Evolutionary conservation across 768 basidiomycete species (phyloP).

Genomic region (Hygrophorus russula): DNA sequence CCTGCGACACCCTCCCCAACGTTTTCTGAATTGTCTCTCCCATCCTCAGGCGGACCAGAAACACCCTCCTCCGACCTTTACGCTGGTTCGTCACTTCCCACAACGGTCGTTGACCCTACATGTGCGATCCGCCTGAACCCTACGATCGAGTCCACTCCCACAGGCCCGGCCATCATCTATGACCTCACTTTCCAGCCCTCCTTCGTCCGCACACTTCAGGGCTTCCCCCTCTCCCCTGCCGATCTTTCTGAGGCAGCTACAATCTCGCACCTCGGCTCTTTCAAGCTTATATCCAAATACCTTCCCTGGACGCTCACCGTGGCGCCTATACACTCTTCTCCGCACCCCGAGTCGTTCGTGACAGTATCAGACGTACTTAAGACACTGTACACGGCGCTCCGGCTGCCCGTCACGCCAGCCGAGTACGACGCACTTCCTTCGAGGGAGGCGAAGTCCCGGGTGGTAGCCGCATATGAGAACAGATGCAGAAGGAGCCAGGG

Average conservation of each 20-base stretch:
- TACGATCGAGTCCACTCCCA: conserved; percentile 27
- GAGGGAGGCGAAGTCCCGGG: conserved; percentile 18
- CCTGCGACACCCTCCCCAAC: conserved; percentile 27
- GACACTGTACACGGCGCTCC: conserved; percentile 32
- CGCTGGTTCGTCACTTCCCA: conserved; percentile 20
- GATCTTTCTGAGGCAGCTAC: conserved; percentile 21
- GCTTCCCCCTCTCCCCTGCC: conserved; percentile 32
- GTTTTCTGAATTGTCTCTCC: conserved; percentile 23
- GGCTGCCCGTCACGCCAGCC: conserved; percentile 22
- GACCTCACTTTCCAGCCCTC: conserved; percentile 27
- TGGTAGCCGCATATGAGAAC: conserved; percentile 29
- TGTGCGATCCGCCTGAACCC: conserved; percentile 23
- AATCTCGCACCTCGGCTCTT: conserved; percentile 18
- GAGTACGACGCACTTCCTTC: conserved; percentile 30
- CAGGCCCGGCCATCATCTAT: conserved; percentile 22
- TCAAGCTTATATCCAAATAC: conserved; percentile 20
- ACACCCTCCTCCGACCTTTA: conserved; percentile 24
- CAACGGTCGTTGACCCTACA: conserved; percentile 12
- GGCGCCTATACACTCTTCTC: conserved; percentile 5
- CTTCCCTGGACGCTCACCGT: conserved; percentile 27
- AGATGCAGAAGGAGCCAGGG: conserved; percentile 26
- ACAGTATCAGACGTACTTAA: conserved; percentile 29
- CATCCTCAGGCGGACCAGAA: conserved; percentile 22
- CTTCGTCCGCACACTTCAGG: conserved; percentile 17
- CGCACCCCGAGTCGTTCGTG: conserved; percentile 3